phyloP scores from a whole-genome alignment of 2,329 filamentous ascomycete species.

The Didymosphaeria variabile region DNA sequence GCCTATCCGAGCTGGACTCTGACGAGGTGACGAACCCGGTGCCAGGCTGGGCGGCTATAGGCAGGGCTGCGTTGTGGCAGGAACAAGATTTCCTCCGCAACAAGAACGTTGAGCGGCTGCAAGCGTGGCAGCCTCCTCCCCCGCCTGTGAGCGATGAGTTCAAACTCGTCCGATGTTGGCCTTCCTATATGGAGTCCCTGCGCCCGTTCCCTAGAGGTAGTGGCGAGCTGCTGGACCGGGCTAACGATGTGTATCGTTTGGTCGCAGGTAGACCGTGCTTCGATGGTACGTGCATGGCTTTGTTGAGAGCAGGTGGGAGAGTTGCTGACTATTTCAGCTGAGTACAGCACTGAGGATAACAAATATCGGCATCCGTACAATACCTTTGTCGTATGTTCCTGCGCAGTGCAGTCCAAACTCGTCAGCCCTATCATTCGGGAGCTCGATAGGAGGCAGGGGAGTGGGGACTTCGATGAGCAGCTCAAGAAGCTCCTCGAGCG shows the following conservation, averaged over 20 bases:
- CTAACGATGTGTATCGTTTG: background rate
- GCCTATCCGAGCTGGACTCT: background rate
- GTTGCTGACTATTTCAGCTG: background rate
- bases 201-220: background rate
- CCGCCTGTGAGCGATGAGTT: background rate
- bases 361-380: background rate
- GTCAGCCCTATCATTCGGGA: background rate
- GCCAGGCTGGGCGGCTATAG: background rate
- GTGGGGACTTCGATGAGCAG: background rate
- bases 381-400: background rate
- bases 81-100: background rate
- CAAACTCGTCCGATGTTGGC: background rate
- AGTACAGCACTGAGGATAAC: background rate
- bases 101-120: background rate
- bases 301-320: background rate
- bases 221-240: background rate
- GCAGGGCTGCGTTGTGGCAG: background rate
- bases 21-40: background rate
- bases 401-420: background rate
- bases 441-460: background rate
- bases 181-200: background rate
- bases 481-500: background rate
- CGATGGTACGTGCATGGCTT: background rate
- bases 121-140: background rate
- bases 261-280: background rate